phyloP scores from a whole-genome alignment of 2,329 filamentous ascomycete genomes.

The Exserohilum rostratum region DNA sequence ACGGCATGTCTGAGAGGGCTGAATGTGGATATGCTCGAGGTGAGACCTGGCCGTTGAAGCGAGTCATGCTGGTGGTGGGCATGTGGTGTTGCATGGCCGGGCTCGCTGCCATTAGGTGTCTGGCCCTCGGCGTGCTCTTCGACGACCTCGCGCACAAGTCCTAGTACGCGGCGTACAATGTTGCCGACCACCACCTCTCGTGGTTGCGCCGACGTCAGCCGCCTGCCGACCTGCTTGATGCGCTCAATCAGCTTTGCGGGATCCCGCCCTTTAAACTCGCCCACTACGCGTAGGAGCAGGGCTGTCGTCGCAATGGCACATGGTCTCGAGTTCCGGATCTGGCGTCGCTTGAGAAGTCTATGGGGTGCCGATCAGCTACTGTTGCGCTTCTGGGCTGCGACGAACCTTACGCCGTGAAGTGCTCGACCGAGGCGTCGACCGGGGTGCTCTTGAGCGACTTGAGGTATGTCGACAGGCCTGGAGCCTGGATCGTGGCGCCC shows the following conservation, averaged over 20 bases:
- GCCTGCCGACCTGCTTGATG: constrained; percentile 77
- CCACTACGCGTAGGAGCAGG: constrained; percentile 84
- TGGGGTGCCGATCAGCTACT: constrained; percentile 3
- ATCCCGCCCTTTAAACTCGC: constrained; percentile 77
- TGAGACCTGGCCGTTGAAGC: constrained; percentile 44
- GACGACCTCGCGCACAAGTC: constrained; percentile 89
- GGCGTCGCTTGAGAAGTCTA: constrained; percentile 86
- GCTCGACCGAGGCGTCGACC: constrained; percentile 82
- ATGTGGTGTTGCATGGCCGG: constrained; percentile 55
- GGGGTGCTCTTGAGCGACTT: constrained; percentile 72
- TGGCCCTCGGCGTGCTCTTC: constrained; percentile 76
- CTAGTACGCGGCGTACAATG: constrained; percentile 86
- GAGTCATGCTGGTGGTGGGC: constrained; percentile 45
- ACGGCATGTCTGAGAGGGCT: constrained; percentile 55
- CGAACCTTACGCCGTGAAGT: constrained; percentile 74
- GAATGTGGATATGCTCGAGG: constrained; percentile 54
- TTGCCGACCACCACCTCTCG: constrained; percentile 93
- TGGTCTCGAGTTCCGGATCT: constrained; percentile 84
- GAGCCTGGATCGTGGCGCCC: constrained; percentile 58
- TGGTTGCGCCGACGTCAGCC: constrained; percentile 82
- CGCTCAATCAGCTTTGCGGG: constrained; percentile 79
- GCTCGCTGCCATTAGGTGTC: constrained; percentile 63
- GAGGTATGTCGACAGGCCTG: constrained; percentile 77
- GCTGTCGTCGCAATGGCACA: constrained; percentile 92
- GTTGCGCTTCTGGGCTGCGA: constrained; percentile 3